Conservation (phyloP, 805 yeast genomes). For the Lipomyces lipofer region DNA sequence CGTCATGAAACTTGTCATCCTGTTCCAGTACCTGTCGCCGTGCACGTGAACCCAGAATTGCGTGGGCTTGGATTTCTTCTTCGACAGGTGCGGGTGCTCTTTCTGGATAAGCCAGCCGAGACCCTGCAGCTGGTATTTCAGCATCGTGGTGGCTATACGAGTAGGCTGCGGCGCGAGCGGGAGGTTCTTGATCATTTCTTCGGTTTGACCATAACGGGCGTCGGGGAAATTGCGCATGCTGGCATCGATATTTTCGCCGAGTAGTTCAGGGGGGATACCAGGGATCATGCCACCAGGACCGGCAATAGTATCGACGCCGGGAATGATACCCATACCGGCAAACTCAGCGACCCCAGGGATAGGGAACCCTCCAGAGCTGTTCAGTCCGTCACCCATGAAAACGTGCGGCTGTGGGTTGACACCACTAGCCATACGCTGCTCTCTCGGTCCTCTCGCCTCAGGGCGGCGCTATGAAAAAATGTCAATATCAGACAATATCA, state of each 20-base stretch:
- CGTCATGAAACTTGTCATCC: constrained; percentile 9
- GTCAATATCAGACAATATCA: too few relatives aligned
- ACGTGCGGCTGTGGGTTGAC: too few relatives aligned
- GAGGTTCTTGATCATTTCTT: constrained; percentile 15
- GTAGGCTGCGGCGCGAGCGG: constrained; percentile 16
- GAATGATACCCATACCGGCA: too few relatives aligned
- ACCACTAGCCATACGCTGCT: too few relatives aligned
- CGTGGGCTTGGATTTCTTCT: neutral
- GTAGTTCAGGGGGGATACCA: neutral
- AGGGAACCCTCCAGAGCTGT: too few relatives aligned
- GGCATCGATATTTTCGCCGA: neutral
- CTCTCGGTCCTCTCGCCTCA: too few relatives aligned
- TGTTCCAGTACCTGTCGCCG: constrained; percentile 7
- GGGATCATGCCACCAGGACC: too few relatives aligned
- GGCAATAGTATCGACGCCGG: too few relatives aligned
- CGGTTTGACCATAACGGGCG: constrained; percentile 20
- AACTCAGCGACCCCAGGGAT: too few relatives aligned
- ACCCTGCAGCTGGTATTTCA: constrained; percentile 26
- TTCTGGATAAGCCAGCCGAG: constrained; percentile 24
- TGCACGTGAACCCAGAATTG: constrained; percentile 19
- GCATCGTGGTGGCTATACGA: constrained; percentile 16
- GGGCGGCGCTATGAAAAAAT: too few relatives aligned
- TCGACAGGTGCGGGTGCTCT: constrained; percentile 22
- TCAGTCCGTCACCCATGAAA: too few relatives aligned
- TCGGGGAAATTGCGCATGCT: neutral